Evolutionary conservation across 1,284 basidiomycete species (phyloP), one percentile per base, ranked within the genome.

Genomic region (Microbotryum silenes-acaulis): DNA sequence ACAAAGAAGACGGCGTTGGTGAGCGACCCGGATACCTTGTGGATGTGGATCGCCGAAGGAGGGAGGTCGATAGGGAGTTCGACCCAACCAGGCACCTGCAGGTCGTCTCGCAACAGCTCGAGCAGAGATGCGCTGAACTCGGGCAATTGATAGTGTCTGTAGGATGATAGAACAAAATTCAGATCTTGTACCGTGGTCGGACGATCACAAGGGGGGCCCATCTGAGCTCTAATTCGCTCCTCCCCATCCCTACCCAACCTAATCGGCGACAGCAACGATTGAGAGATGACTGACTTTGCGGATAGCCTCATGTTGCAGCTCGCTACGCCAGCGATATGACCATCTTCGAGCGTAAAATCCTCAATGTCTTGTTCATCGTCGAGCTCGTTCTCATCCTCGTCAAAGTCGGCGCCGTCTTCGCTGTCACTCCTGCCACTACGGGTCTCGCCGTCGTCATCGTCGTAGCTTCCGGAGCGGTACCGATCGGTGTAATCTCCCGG

Each of bases 1-100:
- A 96, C 85, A 76, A 96, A 97, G 77, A 91, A 96, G 59, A 97
- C 90, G 64, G 89, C 87, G 74, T 97, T 97, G 50, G 92, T 97
- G 69, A 94, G 77, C 21, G 89, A 87, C 18, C 92, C 91, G 10
- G 91, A 72, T 55, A 74, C 71, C 54, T 72, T 72, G 67, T 66
- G 64, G 27, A 68, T 59, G 45, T 69, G 62, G 59, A 66, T 47
- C 50, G 67, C 52, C 6, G 67, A 57, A 10, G 64, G 46, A 4
- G 67, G 68, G 14, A 56, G 46, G 59, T 64, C 60, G 57, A 29
- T 16, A 2, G 68, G 67, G 16, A 69, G 59, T 42, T 54, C 23
- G 20, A 44, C 9, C 69, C 69, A 70, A 23, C 69, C 67, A 23
- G 60, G 61, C 16, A 65, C 54, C 21, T 49, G 49, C 23, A 72